Evolutionary conservation across 176 grass and related monocot genomes (phyloP).

Genomic region (Hordeum vulgare): DNA sequence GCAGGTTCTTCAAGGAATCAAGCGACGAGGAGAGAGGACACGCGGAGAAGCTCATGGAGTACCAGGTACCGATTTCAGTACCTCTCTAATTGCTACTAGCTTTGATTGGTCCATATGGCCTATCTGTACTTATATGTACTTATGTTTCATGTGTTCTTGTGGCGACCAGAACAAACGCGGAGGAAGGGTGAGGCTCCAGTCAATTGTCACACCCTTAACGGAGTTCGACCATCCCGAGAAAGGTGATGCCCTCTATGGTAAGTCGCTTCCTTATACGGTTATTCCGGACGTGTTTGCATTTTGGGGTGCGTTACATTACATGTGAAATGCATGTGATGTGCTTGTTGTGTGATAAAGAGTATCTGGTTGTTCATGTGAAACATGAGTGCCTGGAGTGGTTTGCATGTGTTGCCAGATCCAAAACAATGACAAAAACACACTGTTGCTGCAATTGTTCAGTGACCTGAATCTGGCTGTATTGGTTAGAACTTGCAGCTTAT

Average conservation of each 20-base stretch:
- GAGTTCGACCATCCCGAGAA: constrained; percentile 95
- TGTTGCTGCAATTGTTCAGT: not conserved
- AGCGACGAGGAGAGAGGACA: constrained; percentile 77
- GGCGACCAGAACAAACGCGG: constrained; percentile 47
- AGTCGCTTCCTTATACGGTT: constrained; percentile 9
- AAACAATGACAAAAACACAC: not conserved
- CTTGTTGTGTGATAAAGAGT: not conserved
- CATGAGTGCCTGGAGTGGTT: not conserved
- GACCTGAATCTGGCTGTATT: not conserved
- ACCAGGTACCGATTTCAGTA: constrained; percentile 40
- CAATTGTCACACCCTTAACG: constrained; percentile 37
- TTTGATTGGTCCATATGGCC: not conserved
- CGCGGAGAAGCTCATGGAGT: constrained; percentile 82
- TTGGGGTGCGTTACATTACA: not conserved
- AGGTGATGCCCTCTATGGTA: constrained; percentile 91
- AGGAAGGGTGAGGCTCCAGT: constrained; percentile 29
- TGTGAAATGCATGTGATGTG: not conserved
- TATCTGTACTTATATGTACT: not conserved
- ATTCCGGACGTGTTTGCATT: not conserved
- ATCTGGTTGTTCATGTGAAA: not conserved
- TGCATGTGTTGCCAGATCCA: not conserved
- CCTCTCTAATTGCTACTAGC: not conserved
- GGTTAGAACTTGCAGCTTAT: not conserved
- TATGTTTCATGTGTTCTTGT: not conserved
- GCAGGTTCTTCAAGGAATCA: constrained; percentile 89